Evolutionary conservation across 1,284 basidiomycete species (phyloP).

Genomic region (Rhodotorula sp.): DNA sequence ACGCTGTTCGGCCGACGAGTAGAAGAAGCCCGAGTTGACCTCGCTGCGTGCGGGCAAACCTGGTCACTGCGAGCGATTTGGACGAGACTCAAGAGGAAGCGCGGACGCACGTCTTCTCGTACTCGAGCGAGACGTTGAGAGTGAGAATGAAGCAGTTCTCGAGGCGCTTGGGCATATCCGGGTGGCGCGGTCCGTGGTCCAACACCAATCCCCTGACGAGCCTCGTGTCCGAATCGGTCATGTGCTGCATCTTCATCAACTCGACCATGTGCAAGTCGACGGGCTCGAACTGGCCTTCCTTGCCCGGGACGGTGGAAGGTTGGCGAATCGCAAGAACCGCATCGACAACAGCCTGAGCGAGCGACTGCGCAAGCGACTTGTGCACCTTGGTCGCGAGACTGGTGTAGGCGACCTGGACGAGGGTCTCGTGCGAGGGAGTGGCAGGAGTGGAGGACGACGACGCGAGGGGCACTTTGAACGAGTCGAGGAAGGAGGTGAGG

Average conservation of each 20-base stretch:
- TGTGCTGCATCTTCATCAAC: constrained; percentile 99
- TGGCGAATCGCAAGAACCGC: constrained; percentile 85
- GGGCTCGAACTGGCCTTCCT: constrained; percentile 57
- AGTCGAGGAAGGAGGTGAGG: constrained; percentile 71
- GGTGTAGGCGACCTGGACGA: constrained; percentile 90
- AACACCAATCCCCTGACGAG: constrained; percentile 92
- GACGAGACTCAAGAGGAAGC: background rate
- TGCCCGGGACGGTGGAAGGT: constrained; percentile 49
- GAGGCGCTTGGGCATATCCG: constrained; percentile 98
- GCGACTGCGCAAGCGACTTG: constrained; percentile 75
- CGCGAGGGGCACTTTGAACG: constrained; percentile 67
- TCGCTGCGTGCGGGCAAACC: constrained; percentile 61
- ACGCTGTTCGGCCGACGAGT: constrained; percentile 95
- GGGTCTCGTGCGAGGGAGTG: constrained; percentile 71
- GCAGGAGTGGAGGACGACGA: constrained; percentile 50
- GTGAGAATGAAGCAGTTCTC: constrained; percentile 96
- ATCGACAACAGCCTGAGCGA: constrained; percentile 91
- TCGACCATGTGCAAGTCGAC: constrained; percentile 99
- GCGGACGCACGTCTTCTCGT: constrained; percentile 90
- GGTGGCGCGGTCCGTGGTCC: constrained; percentile 90
- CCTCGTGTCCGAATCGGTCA: constrained; percentile 96
- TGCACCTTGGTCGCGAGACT: constrained; percentile 94
- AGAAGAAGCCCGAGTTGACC: constrained; percentile 99
- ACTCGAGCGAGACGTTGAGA: constrained; percentile 96
- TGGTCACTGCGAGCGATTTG: constrained; percentile 10